Conservation (phyloP, 1,139 yeast genomes). For the Saccharomycopsis phalli region DNA sequence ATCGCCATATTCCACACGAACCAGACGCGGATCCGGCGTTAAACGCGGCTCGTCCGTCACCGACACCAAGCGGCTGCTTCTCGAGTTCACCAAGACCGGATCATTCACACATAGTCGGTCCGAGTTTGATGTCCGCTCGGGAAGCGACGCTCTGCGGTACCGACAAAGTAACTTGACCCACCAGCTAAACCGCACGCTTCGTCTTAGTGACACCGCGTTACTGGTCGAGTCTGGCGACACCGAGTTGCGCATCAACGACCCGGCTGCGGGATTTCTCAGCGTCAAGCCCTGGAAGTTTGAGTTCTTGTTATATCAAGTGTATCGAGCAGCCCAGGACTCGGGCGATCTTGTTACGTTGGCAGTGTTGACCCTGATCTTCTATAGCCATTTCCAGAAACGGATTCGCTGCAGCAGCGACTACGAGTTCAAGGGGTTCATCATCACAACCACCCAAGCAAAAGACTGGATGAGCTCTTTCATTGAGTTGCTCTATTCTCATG, state of each 20-base stretch:
- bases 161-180: conserved; percentile 7
- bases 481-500: conserved; percentile 43
- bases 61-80: neutral
- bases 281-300: conserved; percentile 19
- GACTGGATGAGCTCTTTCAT: conserved; percentile 56
- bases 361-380: conserved; percentile 13
- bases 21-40: neutral
- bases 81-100: neutral
- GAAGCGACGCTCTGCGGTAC: conserved; percentile 2
- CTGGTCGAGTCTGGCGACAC: neutral
- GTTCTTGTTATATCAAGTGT: conserved; percentile 10
- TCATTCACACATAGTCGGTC: neutral
- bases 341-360: conserved; percentile 17
- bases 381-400: conserved; percentile 14
- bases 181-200: conserved; percentile 1
- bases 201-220: neutral
- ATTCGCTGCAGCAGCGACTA: conserved; percentile 3
- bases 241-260: conserved; percentile 3
- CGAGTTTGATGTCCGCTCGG: neutral
- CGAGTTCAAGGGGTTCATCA: conserved; percentile 10
- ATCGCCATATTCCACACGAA: neutral
- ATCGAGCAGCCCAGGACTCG: conserved; percentile 11
- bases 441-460: conserved; percentile 20
- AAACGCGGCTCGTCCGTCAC: neutral
- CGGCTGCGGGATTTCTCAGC: neutral